Base-by-base conservation (phyloP, 2,329 filamentous ascomycete genomes). In the Pseudogymnoascus sp. region DNA sequence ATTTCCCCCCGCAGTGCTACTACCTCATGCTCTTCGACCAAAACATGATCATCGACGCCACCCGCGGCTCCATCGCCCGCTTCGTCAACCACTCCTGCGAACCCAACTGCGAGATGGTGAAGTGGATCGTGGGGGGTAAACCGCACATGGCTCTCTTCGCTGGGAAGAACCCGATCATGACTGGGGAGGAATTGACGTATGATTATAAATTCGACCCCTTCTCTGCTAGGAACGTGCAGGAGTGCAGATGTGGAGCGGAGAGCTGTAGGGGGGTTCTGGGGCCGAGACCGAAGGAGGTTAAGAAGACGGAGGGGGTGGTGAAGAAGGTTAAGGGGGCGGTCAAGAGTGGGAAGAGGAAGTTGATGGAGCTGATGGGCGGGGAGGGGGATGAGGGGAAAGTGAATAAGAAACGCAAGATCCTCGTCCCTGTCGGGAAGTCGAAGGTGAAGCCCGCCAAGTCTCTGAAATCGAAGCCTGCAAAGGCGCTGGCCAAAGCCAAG, bases 21-120 rank as follows among this genome's bases (percentile, higher is more conserved):
- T 99, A 99, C 75, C 80, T 99, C 60, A 99, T 99, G 94, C 92
- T 91, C 63, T 97, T 97, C 73, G 92, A 97, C 73, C 92, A 97
- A 75, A 94, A 95, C 75, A 94, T 97, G 86, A 96, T 97, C 70
- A 96, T 99, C 67, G 94, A 99, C 77, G 94, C 93, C 35, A 97
- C 92, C 28, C 91, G 91, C 63, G 94, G 94, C 70, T 96, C 91
- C 68, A 96, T 97, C 75, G 93, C 94, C 71, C 89, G 94, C 63
- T 99, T 99, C 75, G 92, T 99, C 74, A 99, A 99, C 73, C 94
- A 99, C 75, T 96, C 92, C 16, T 99, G 94, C 77, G 88, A 90
- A 63, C 94, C 94, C 2, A 99, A 99, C 73, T 97, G 93, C 76
- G 86, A 89, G 66, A 97, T 99, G 92, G 91, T 96, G 71, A 97